Evolutionary conservation across 2,329 filamentous ascomycete species (phyloP), one percentile per base, ranked within the genome.

Genomic region (Pseudovirgaria hyperparasitica): DNA sequence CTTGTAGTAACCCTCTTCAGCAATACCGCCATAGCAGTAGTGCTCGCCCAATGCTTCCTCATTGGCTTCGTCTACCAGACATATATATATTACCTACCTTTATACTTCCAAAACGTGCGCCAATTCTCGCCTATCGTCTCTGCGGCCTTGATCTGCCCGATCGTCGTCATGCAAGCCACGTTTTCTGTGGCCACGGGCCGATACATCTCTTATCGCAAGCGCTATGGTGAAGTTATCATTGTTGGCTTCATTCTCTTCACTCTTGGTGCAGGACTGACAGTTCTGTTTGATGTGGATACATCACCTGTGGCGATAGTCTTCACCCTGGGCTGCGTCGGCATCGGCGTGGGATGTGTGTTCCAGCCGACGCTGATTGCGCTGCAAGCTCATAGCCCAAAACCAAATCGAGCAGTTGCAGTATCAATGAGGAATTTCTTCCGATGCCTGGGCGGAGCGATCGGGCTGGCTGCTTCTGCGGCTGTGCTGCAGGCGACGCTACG

Each of bases 201-300:
- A 25, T 75, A 72, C 36, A 71, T 76, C 19, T 68, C 70, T 3
- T 55, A 63, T 4, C 45, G 41, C 6, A 66, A 69, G 32, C 60
- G 70, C 1, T 77, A 76, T 38, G 66, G 65, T 4, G 67, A 70
- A 34, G 57, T 75, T 2, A 66, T 76, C 21, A 71, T 66, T 54
- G 31, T 54, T 10, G 61, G 60, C 1, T 54, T 62, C 26, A 50
- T 52, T 5, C 24, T 62, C 3, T 67, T 60, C 60, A 67, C 63
- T 1, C 34, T 70, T 25, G 70, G 68, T 3, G 52, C 61, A 3
- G 67, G 70, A 0, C 48, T 76, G 3, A 58, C 62, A 11, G 51
- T 70, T 5, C 39, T 67, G 0, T 72, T 68, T 38, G 48, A 56
- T 19, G 48, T 53, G 4, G 67, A 63, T 1, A 45, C 36, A 1